These are phyloP conservation scores for Marasmius fiardii DNA, from an alignment of 1,284 basidiomycete genomes.

Conservation along the genomic window DNA sequence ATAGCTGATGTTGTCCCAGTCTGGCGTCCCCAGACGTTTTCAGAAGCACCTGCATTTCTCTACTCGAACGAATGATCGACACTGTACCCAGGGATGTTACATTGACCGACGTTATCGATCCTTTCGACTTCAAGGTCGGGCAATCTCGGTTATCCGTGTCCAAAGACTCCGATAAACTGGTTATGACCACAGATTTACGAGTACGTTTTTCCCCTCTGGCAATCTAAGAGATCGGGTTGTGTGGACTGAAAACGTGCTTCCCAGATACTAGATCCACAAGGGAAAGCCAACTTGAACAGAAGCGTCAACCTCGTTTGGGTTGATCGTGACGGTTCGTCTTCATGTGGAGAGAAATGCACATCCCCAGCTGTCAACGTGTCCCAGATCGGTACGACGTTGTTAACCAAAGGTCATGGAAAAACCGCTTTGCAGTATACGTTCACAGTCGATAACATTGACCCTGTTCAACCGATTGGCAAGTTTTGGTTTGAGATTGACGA, in stretches of 20 bases:
- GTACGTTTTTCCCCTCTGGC: not conserved
- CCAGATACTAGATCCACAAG: not conserved
- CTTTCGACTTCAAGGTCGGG: constrained; percentile 16
- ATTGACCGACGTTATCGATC: constrained; percentile 17
- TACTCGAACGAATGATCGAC: constrained; percentile 23
- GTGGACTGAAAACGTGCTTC: no score
- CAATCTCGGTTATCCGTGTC: not conserved
- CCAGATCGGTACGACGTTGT: not conserved
- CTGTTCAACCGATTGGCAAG: not conserved
- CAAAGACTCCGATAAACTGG: not conserved
- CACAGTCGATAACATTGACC: not conserved
- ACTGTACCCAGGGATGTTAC: constrained; percentile 20
- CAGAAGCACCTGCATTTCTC: constrained; percentile 14
- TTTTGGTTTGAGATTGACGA: constrained; percentile 3
- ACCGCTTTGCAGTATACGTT: not conserved
- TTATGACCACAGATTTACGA: constrained; percentile 1
- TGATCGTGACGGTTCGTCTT: not conserved
- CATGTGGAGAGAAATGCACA: not conserved
- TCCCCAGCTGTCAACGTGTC: not conserved
- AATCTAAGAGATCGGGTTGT: no score
- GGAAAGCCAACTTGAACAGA: not conserved
- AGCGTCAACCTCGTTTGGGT: not conserved
- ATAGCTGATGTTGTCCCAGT: not conserved
- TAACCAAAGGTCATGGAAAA: not conserved
- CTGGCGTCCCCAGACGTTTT: not conserved